Evolutionary conservation across 169 alveolate species (phyloP).

Genomic region (Plasmodium vinckei): DNA sequence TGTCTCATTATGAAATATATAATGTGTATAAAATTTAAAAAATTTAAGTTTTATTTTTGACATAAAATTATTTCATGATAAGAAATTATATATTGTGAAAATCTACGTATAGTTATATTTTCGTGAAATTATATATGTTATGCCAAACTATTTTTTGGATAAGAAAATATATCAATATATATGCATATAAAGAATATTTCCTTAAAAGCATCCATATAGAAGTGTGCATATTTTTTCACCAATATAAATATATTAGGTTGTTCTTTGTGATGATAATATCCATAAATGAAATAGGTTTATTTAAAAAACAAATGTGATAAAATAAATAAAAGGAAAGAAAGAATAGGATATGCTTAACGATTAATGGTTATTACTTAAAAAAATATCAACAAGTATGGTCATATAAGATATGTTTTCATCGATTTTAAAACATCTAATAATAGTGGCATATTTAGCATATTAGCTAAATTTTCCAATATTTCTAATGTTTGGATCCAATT

Average conservation of each 20-base stretch:
- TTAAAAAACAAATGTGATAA: constrained; percentile 10
- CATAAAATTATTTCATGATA: no score
- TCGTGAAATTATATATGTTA: background rate
- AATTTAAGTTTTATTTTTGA: no score
- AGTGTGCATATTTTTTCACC: constrained; percentile 4
- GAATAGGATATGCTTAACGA: background rate
- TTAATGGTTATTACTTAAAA: background rate
- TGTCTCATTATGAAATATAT: no score
- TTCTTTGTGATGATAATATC: no score
- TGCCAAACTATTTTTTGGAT: background rate
- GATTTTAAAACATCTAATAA: constrained; percentile 56
- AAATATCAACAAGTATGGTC: background rate
- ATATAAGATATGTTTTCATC: constrained; percentile 69
- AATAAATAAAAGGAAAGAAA: background rate
- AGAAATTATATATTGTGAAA: no score
- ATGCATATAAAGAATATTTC: background rate
- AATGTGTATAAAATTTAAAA: no score
- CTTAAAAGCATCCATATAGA: background rate
- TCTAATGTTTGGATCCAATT: constrained; percentile 61
- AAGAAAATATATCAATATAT: background rate
- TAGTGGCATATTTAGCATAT: constrained; percentile 58
- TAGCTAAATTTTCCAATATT: constrained; percentile 60
- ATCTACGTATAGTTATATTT: background rate
- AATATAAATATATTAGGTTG: background rate
- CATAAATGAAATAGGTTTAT: constrained; percentile 12